Conservation (phyloP, 2,329 filamentous ascomycete genomes). For the Nemania sp. region DNA sequence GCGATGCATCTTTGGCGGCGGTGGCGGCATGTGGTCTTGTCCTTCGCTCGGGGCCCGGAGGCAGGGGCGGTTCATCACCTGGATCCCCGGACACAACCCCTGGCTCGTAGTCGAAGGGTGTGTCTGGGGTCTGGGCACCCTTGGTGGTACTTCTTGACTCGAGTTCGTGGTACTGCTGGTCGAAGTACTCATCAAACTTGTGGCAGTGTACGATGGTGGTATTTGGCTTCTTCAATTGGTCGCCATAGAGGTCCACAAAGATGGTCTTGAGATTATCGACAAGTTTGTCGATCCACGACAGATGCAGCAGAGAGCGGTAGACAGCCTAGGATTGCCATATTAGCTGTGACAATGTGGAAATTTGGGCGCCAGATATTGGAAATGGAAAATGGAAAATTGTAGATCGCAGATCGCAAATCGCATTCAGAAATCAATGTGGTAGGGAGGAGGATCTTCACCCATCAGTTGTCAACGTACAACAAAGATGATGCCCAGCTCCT, state of each 20-base stretch:
- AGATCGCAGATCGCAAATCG: too few relatives aligned
- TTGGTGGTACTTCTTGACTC: slow-evolving; percentile 56
- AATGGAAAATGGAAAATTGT: not conserved
- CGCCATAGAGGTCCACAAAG: slow-evolving; percentile 87
- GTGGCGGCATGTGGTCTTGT: slow-evolving; percentile 45
- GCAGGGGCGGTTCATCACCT: slow-evolving; percentile 46
- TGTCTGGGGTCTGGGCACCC: slow-evolving; percentile 33
- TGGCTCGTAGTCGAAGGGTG: slow-evolving; percentile 41
- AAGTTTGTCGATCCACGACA: slow-evolving; percentile 96
- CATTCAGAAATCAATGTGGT: not conserved
- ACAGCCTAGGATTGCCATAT: slow-evolving; percentile 68
- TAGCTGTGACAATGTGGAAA: slow-evolving; percentile 9
- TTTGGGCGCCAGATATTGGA: too few relatives aligned
- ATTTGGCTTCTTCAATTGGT: slow-evolving; percentile 81
- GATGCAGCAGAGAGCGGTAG: slow-evolving; percentile 91
- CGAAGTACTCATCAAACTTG: slow-evolving; percentile 89
- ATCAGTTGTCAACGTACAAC: slow-evolving; percentile 61
- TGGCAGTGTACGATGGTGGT: slow-evolving; percentile 77
- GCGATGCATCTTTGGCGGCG: slow-evolving; percentile 42
- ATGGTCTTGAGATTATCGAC: slow-evolving; percentile 93
- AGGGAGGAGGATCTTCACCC: not conserved
- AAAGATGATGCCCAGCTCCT: slow-evolving; percentile 93
- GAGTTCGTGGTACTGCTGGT: slow-evolving; percentile 86
- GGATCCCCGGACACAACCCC: slow-evolving; percentile 43
- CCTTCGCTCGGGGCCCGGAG: slow-evolving; percentile 49